Conservation (phyloP, 2,329 filamentous ascomycete genomes). For the Sarocladium kiliense region DNA sequence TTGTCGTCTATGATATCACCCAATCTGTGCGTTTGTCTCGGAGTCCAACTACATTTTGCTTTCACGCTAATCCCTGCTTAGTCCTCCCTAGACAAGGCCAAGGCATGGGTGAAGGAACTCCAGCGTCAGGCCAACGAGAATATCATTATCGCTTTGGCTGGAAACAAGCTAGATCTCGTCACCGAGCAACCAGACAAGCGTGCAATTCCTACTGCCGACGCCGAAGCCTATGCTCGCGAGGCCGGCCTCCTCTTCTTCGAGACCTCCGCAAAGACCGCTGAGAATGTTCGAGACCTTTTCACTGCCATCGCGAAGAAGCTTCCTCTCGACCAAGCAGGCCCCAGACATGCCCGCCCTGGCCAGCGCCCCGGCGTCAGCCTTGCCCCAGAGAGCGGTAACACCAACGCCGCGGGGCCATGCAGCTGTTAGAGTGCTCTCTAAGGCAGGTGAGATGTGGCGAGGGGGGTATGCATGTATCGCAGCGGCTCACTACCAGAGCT, state of each 20-base stretch:
- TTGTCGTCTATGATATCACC: conserved; percentile 98
- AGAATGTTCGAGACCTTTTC: conserved; percentile 94
- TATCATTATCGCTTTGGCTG: conserved; percentile 96
- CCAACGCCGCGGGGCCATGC: conserved; percentile 50
- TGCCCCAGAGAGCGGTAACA: conserved; percentile 51
- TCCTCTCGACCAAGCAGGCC: conserved; percentile 92
- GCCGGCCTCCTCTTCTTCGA: conserved; percentile 96
- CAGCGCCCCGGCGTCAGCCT: conserved; percentile 56
- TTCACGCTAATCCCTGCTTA: conserved; percentile 31
- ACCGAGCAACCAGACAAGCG: conserved; percentile 94
- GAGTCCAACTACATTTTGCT: neutral
- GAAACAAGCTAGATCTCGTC: conserved; percentile 96
- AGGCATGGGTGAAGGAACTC: conserved; percentile 98
- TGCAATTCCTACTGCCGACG: conserved; percentile 81
- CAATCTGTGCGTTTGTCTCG: conserved; percentile 71
- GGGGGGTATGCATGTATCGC: neutral
- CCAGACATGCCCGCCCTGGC: conserved; percentile 70
- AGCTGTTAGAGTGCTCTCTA: conserved; percentile 40
- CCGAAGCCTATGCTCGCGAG: conserved; percentile 91
- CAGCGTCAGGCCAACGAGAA: conserved; percentile 99
- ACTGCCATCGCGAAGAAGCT: conserved; percentile 97
- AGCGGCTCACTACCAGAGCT: neutral
- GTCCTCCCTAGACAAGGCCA: conserved; percentile 97
- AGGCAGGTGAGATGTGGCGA: neutral
- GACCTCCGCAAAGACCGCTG: conserved; percentile 94